Evolutionary conservation across 495 filamentous ascomycete genomes (phyloP).

Genomic region (Neurospora sp.): DNA sequence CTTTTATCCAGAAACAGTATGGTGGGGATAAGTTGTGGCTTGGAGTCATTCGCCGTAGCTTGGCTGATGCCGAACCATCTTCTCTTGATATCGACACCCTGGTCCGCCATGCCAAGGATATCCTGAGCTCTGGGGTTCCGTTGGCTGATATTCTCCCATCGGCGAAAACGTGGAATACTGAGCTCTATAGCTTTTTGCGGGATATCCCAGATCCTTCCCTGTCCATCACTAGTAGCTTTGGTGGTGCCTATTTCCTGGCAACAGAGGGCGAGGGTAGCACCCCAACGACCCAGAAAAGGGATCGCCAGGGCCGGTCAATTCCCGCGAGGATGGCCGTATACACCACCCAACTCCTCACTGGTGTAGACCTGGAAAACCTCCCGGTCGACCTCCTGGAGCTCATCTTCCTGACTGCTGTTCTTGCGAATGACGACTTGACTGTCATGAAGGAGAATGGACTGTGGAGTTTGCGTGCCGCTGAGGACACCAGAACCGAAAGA

Average conservation of each 20-base stretch:
- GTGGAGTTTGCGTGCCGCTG: constrained; percentile 22
- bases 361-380: constrained; percentile 17
- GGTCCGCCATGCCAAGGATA: constrained; percentile 28
- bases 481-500: constrained; percentile 32
- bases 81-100: constrained; percentile 38
- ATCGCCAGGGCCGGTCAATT: constrained; percentile 57
- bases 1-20: constrained; percentile 24
- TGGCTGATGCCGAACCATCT: constrained; percentile 26
- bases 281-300: constrained; percentile 31
- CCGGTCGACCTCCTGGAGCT: constrained; percentile 31
- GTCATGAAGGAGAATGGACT: constrained; percentile 21
- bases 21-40: constrained; percentile 20
- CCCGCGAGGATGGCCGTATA: constrained; percentile 67
- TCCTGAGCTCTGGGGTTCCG: constrained; percentile 10
- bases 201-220: constrained; percentile 49
- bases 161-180: constrained; percentile 29
- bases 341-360: constrained; percentile 43
- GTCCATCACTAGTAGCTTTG: constrained; percentile 60
- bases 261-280: constrained; percentile 18
- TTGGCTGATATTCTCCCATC: constrained; percentile 34
- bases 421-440: constrained; percentile 37
- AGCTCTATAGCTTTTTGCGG: constrained; percentile 49
- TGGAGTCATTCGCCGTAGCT: constrained; percentile 30
- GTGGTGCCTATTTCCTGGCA: constrained; percentile 59
- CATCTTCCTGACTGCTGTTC: constrained; percentile 28